Percentiles rank a stretch among this genome's conserved stretches.
These are phyloP conservation scores for Ramaria rubella DNA, from an alignment of 768 basidiomycete genomes.

Conservation along the genomic window DNA sequence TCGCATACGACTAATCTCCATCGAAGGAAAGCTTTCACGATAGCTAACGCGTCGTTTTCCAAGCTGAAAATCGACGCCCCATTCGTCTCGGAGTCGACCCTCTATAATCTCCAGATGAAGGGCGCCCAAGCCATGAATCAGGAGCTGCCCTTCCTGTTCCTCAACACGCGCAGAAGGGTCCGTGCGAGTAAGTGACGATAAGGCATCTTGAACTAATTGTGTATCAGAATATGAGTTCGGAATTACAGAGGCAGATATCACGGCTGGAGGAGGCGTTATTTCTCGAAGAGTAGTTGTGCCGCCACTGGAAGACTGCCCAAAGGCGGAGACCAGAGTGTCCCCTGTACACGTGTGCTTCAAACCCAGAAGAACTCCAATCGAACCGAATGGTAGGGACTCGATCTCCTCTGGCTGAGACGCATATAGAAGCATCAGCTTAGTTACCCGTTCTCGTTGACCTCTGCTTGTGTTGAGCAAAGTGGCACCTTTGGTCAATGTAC, in stretches of 20 bases:
- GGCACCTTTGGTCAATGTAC: slow-evolving; percentile 60
- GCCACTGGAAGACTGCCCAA: slow-evolving; percentile 28
- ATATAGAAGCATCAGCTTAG: slow-evolving; percentile 72
- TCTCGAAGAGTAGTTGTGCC: slow-evolving; percentile 36
- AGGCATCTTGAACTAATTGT: slow-evolving; percentile 68
- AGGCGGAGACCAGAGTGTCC: slow-evolving; percentile 64
- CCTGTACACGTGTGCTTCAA: slow-evolving; percentile 81
- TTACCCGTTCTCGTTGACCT: slow-evolving; percentile 63
- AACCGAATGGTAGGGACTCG: slow-evolving; percentile 71
- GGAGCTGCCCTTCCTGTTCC: slow-evolving; percentile 72
- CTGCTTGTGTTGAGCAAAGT: slow-evolving; percentile 58
- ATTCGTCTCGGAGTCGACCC: slow-evolving; percentile 73
- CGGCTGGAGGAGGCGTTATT: slow-evolving; percentile 72
- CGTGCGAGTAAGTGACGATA: slow-evolving; percentile 68
- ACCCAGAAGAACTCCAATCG: slow-evolving; percentile 79
- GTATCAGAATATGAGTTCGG: slow-evolving; percentile 77
- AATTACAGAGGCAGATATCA: slow-evolving; percentile 78
- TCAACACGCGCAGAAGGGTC: slow-evolving; percentile 86
- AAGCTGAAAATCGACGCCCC: slow-evolving; percentile 70
- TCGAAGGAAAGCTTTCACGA: slow-evolving; percentile 50
- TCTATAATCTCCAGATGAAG: slow-evolving; percentile 88
- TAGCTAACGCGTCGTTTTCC: slow-evolving; percentile 75
- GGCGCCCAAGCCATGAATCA: slow-evolving; percentile 78
- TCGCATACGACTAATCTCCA: slow-evolving; percentile 24
- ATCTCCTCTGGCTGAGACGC: slow-evolving; percentile 73